Conservation (phyloP, 2,329 filamentous ascomycete species). For the Lecanosticta acicola region DNA sequence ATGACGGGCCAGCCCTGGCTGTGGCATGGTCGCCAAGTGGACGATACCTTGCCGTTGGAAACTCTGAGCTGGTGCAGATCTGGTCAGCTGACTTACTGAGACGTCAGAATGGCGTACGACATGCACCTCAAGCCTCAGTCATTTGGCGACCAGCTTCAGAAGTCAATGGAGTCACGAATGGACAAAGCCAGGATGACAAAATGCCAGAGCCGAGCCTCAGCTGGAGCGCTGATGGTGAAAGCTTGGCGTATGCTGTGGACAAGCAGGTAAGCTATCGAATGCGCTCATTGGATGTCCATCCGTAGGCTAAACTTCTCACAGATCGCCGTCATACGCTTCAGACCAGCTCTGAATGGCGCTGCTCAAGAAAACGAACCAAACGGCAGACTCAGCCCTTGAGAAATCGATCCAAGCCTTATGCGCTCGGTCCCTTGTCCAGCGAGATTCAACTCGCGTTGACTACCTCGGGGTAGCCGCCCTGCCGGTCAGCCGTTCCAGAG, state of each 20-base stretch:
- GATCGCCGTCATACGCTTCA: conserved; percentile 21
- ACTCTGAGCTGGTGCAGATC: conserved; percentile 41
- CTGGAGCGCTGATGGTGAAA: conserved; percentile 52
- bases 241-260: conserved; percentile 40
- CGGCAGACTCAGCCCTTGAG: conserved; percentile 5
- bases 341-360: conserved; percentile 9
- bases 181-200: conserved; percentile 16
- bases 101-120: conserved; percentile 13
- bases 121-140: conserved; percentile 18
- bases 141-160: conserved; percentile 27
- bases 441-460: no score
- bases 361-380: conserved; percentile 3
- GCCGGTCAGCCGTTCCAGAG: not conserved
- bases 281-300: not conserved
- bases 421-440: no score
- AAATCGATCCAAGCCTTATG: not conserved
- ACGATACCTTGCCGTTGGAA: conserved; percentile 39
- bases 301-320: not conserved
- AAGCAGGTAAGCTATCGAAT: conserved; percentile 39
- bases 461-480: no score
- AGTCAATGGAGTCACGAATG: conserved; percentile 13
- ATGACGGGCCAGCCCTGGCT: conserved; percentile 33
- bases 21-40: conserved; percentile 43
- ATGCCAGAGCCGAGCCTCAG: conserved; percentile 36
- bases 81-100: conserved; percentile 33